Percentiles rank a stretch among this genome's conserved stretches.
phyloP scores from a whole-genome alignment of 2,329 filamentous ascomycete genomes.

The Fusarium brevicatenulatum region DNA sequence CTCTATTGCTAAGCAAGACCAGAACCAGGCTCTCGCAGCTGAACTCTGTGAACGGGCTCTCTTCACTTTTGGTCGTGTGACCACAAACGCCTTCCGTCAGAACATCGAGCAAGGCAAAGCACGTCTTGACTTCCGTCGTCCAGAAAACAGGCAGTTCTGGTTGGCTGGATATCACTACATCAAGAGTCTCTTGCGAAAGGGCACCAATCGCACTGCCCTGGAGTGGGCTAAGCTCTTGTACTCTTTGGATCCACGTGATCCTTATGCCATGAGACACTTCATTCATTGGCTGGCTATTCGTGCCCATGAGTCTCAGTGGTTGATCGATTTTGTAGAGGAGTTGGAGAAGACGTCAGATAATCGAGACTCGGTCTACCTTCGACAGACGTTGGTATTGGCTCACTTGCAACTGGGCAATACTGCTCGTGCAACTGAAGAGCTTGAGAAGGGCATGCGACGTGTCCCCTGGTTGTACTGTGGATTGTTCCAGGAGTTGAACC shows the following conservation, averaged over 20 bases:
- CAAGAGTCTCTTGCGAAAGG: constrained; percentile 83
- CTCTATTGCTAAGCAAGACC: constrained; percentile 89
- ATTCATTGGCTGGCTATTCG: constrained; percentile 88
- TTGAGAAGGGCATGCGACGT: constrained; percentile 74
- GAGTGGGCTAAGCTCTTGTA: constrained; percentile 93
- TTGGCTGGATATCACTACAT: constrained; percentile 91
- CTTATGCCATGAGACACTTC: constrained; percentile 82
- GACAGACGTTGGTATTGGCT: constrained; percentile 81
- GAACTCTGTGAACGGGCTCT: constrained; percentile 91
- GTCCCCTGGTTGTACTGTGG: constrained; percentile 87
- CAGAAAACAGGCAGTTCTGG: constrained; percentile 93
- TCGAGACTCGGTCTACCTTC: constrained; percentile 71
- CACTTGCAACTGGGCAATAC: constrained; percentile 75
- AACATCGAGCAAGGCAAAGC: constrained; percentile 82
- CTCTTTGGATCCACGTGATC: constrained; percentile 79
- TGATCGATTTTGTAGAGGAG: constrained; percentile 73
- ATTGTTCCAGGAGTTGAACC: constrained; percentile 81
- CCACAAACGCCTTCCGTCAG: constrained; percentile 82
- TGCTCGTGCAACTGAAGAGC: constrained; percentile 70
- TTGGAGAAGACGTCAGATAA: constrained; percentile 50
- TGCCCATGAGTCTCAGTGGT: constrained; percentile 78
- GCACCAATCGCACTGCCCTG: constrained; percentile 91
- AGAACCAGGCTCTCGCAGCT: constrained; percentile 85
- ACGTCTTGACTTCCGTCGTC: constrained; percentile 80
- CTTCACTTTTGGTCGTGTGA: constrained; percentile 91